Conservation (phyloP, 2,329 filamentous ascomycete species). For the Claviceps purpurea region DNA sequence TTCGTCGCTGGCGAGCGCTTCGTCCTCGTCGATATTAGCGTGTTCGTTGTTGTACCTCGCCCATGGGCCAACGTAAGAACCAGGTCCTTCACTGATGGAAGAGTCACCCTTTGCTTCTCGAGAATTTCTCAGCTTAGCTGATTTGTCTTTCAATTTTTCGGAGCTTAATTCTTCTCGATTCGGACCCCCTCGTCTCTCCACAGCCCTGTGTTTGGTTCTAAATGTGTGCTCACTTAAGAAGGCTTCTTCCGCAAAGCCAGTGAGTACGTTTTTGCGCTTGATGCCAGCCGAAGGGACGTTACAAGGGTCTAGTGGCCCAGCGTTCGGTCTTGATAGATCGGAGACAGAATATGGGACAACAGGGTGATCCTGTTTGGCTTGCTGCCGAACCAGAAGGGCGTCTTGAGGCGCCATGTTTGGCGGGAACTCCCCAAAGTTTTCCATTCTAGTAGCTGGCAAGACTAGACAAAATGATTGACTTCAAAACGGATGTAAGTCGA, state of each 20-base stretch:
- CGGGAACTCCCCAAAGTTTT: constrained; percentile 49
- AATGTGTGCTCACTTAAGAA: constrained; percentile 87
- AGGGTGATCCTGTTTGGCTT: constrained; percentile 43
- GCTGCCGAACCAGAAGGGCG: constrained; percentile 43
- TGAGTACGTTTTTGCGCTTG: constrained; percentile 72
- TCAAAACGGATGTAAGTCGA: background rate
- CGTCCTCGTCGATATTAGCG: constrained; percentile 60
- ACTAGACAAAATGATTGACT: background rate
- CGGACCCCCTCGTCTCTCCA: constrained; percentile 52
- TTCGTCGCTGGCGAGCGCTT: constrained; percentile 64
- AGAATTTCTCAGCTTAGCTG: constrained; percentile 53
- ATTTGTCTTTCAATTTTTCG: constrained; percentile 53
- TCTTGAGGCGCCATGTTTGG: constrained; percentile 53
- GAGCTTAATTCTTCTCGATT: constrained; percentile 42
- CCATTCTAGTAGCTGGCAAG: constrained; percentile 28
- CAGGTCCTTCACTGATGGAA: constrained; percentile 70
- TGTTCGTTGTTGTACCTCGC: constrained; percentile 68
- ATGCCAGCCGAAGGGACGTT: constrained; percentile 44
- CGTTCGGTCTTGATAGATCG: constrained; percentile 49
- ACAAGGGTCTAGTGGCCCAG: constrained; percentile 66
- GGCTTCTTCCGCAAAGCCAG: constrained; percentile 78
- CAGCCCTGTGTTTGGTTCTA: constrained; percentile 70
- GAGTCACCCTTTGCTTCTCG: constrained; percentile 78
- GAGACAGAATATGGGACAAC: constrained; percentile 57
- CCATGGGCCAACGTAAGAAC: constrained; percentile 90